Evolutionary conservation across 345 rosid species (phyloP), one percentile per base, ranked within the genome.

Genomic region (Sonneratia caseolaris): DNA sequence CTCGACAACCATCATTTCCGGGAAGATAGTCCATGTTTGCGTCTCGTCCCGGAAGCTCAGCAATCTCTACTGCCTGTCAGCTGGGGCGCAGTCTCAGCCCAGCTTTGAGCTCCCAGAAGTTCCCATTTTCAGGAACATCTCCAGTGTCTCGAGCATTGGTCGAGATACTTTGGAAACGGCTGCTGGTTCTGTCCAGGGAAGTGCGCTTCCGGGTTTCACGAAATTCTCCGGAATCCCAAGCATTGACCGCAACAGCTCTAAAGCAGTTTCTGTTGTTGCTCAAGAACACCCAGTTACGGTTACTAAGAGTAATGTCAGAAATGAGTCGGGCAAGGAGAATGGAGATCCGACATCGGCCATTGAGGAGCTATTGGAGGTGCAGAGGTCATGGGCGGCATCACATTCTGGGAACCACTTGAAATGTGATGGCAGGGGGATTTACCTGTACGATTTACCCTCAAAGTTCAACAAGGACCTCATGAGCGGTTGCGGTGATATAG

Each of bases 391-490:
- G 89, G 71, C 27, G 22, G 73, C 64, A 55, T 55, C 86, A 0
- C 66, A 73, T 18, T 51, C 64, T 0, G 42, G 22, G 16, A 67
- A 71, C 64, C 43, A 37, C 24, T 74, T 48, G 21, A 51, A 68
- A 0, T 91, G 98, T 21, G 76, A 86, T 22, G 94, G 89, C 19
- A 78, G 70, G 64, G 94, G 88, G 27, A 68, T 91, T 19, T 88
- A 78, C 61, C 96, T 93, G 72, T 89, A 93, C 43, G 89, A 93
- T 74, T 71, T 91, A 76, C 94, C 97, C 1, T 71, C 90, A 4
- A 93, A 89, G 73, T 91, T 89, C 85, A 91, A 88, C 70, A 85
- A 87, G 84, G 97, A 91, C 73, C 76, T 94, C 76, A 72, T 86
- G 24, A 87, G 89, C 32, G 90, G 83, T 71, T 93, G 98, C 72